A percentile compares a stretch with the other conserved stretches of the same genome.
phyloP scores from a whole-genome alignment of 2,329 filamentous ascomycete genomes.

The Diaporthe destruens region DNA sequence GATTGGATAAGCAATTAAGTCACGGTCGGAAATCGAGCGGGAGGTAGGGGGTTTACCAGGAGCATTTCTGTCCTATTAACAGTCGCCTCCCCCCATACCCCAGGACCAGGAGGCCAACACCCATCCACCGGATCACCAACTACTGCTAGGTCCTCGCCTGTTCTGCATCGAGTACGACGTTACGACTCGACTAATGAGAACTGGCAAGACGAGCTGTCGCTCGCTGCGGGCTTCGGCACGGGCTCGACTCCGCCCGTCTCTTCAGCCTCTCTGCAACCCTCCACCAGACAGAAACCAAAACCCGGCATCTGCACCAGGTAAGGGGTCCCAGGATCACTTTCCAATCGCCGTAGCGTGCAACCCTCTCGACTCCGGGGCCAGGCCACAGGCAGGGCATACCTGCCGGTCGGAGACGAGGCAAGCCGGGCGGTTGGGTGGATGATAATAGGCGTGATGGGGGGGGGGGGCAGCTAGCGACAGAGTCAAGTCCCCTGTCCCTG shows the following conservation, averaged over 20 bases:
- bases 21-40: not conserved
- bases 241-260: slow-evolving; percentile 8
- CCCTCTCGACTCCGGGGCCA: not conserved
- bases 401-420: not conserved
- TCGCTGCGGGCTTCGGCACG: slow-evolving; percentile 1
- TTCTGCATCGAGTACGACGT: slow-evolving; percentile 11
- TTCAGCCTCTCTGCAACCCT: slow-evolving; percentile 17
- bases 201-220: not conserved
- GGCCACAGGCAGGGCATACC: not conserved
- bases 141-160: slow-evolving; percentile 9
- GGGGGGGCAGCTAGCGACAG: not conserved
- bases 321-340: not conserved
- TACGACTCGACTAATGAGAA: not conserved
- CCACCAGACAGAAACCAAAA: not conserved
- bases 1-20: slow-evolving; percentile 6
- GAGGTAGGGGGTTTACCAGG: not conserved
- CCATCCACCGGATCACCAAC: not conserved
- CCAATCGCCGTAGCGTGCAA: not conserved
- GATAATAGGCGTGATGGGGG: too few relatives aligned
- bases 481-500: slow-evolving; percentile 30
- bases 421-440: slow-evolving; percentile 4
- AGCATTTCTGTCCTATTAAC: slow-evolving; percentile 2
- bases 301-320: slow-evolving; percentile 16
- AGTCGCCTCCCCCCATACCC: too few relatives aligned
- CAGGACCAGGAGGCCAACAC: not conserved